Evolutionary conservation across 768 basidiomycete genomes (phyloP).

Genomic region (Cystofilobasidium bisporidii): DNA sequence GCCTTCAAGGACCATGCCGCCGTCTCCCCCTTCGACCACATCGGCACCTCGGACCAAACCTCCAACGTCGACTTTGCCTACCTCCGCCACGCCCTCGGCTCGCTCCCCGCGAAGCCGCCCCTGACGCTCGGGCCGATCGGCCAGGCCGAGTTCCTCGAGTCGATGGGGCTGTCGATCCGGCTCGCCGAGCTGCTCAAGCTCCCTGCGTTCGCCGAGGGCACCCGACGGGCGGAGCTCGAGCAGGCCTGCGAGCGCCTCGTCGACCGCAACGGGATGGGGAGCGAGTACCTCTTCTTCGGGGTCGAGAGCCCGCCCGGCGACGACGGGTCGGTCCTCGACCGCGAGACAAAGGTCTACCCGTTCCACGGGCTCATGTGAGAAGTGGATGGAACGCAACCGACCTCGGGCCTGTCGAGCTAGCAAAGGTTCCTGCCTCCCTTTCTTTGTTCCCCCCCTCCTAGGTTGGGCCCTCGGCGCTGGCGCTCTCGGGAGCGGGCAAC

Average conservation of each 20-base stretch:
- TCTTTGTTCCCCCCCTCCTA: too few relatives aligned
- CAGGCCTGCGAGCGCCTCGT: conserved; percentile 62
- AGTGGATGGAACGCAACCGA: not conserved
- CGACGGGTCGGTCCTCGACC: not conserved
- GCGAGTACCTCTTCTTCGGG: conserved; percentile 72
- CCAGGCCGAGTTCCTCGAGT: conserved; percentile 66
- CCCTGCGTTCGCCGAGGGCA: conserved; percentile 46
- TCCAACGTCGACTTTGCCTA: conserved; percentile 95
- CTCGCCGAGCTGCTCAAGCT: conserved; percentile 53
- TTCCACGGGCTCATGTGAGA: not conserved
- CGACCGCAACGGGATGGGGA: conserved; percentile 73
- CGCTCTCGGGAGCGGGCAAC: too few relatives aligned
- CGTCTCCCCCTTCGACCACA: conserved; percentile 66
- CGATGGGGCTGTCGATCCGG: conserved; percentile 64
- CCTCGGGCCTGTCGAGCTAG: too few relatives aligned
- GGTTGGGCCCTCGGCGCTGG: too few relatives aligned
- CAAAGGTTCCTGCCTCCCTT: too few relatives aligned
- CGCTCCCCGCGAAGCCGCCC: conserved; percentile 35
- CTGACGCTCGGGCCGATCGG: conserved; percentile 56
- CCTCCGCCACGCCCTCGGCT: conserved; percentile 52
- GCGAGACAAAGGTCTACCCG: not conserved
- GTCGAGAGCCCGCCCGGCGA: conserved; percentile 33
- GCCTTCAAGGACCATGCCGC: conserved; percentile 82
- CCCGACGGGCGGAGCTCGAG: conserved; percentile 44
- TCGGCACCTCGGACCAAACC: conserved; percentile 84